Evolutionary conservation across 352 stramenopile genomes (phyloP), one percentile per base, ranked within the genome.

Genomic region (Pythium periplocum): DNA sequence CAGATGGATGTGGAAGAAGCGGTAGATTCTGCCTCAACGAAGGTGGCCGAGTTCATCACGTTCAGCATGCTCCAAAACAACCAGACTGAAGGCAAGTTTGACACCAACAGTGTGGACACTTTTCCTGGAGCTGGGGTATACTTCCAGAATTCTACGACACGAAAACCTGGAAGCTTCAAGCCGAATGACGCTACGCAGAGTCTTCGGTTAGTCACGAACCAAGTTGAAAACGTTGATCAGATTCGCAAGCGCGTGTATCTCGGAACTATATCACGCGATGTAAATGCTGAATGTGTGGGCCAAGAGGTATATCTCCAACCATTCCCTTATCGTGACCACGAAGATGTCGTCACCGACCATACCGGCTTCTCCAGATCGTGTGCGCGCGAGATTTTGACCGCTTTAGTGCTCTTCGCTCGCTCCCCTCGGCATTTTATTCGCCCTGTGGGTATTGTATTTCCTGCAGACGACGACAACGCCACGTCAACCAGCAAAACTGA

Each of bases 231-330:
- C 10, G 59, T 84, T 26, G 65, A 84, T 26, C 72, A 75, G 37
- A 81, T 94, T 49, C 84, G 84, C 34, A 92, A 90, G 57, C 73
- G 80, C 38, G 61, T 64, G 1, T 91, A 78, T 31, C 50, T 92
- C 32, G 84, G 75, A 0, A 46, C 54, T 0, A 65, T 92, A 9
- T 73, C 66, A 9, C 50, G 53, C 5, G 57, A 73, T 9, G 48
- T 70, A 44, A 2, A 53, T 33, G 39, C 11, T 64, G 12, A 46
- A 64, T 4, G 38, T 42, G 38, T 41, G 51, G 44, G 9, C 62
- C 64, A 73, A 26, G 53, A 67, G 1, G 66, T 94, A 30, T 91
- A 89, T 58, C 45, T 95, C 34, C 76, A 92, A 57, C 76, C 78
- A 9, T 95, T 82, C 82, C 80, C 84, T 8, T 89, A 90, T 37